A percentile compares a stretch with the other conserved stretches of the same genome.
Evolutionary conservation across 257 asterid species (phyloP).

Genomic region (Solanum pennellii): DNA sequence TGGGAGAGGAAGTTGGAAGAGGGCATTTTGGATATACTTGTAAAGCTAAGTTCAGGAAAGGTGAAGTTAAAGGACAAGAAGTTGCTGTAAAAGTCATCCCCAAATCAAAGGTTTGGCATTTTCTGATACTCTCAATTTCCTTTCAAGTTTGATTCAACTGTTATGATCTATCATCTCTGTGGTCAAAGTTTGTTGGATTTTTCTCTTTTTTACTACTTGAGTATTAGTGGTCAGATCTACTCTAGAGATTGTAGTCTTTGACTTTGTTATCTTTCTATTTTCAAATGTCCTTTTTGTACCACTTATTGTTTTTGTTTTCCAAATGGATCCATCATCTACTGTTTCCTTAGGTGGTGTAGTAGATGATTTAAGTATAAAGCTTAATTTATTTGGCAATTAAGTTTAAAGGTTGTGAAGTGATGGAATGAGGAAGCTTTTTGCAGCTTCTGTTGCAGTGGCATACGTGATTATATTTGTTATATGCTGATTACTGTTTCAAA

Average conservation of each 20-base stretch:
- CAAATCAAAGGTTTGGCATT: slow-evolving; percentile 60
- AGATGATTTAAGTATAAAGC: not conserved
- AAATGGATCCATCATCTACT: not conserved
- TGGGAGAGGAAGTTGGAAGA: slow-evolving; percentile 91
- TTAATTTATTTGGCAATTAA: not conserved
- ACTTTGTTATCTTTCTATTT: not conserved
- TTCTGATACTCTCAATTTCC: not conserved
- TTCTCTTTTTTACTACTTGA: not conserved
- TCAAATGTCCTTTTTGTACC: not conserved
- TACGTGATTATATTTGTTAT: not conserved
- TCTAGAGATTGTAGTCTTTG: not conserved
- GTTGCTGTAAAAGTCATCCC: slow-evolving; percentile 95
- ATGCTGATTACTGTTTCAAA: not conserved
- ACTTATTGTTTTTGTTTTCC: not conserved
- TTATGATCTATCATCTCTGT: not conserved
- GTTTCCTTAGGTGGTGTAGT: not conserved
- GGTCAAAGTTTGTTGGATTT: not conserved
- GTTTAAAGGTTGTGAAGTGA: not conserved
- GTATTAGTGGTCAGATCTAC: slow-evolving; percentile 15
- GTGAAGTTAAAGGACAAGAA: slow-evolving; percentile 70
- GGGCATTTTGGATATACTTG: slow-evolving; percentile 98
- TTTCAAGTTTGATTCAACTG: not conserved
- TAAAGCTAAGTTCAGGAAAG: slow-evolving; percentile 75
- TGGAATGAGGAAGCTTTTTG: not conserved
- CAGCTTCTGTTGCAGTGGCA: not conserved